Base-by-base conservation (phyloP, 2,329 filamentous ascomycete species). In the Parasarocladium wereldwijsianum region DNA sequence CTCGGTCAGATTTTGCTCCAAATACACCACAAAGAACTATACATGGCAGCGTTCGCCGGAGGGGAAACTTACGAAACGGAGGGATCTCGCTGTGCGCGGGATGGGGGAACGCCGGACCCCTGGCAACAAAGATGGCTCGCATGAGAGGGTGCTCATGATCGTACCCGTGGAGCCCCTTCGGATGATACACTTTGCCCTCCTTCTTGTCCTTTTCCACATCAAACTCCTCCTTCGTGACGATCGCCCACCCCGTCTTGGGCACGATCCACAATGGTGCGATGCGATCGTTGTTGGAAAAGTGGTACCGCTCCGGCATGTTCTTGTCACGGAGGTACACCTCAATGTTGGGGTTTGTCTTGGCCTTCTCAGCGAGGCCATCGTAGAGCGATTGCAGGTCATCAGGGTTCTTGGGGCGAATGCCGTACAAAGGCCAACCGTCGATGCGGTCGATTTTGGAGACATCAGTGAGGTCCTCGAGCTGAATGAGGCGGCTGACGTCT, bases 231-330 rank as follows among this genome's bases (percentile, higher is more conserved):
- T 76, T 78, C 12, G 75, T 75, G 11, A 93, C 84, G 37, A 98
- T 80, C 1, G 84, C 85, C 83, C 86, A 98, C 8, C 90, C 90
- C 0, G 85, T 71, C 49, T 86, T 83, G 0, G 90, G 90, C 0
- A 98, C 69, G 28, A 96, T 76, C 90, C 90, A 98, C 0, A 98
- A 55, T 1, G 90, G 90, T 1, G 90, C 90, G 40, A 98, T 98
- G 31, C 90, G 78, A 19, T 77, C 63, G 47, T 93, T 94, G 12
- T 78, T 72, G 3, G 74, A 73, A 47, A 98, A 98, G 51, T 96
- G 87, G 54, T 90, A 98, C 17, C 84, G 70, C 42, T 78, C 73
- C 0, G 90, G 90, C 87, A 98, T 96, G 43, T 90, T 71, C 21
- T 76, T 66, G 43, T 87, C 81, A 27, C 75, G 74, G 2, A 93